Evolutionary conservation across 352 stramenopile genomes (phyloP), one percentile per base, ranked within the genome.

Genomic region (Phytophthora meadii): DNA sequence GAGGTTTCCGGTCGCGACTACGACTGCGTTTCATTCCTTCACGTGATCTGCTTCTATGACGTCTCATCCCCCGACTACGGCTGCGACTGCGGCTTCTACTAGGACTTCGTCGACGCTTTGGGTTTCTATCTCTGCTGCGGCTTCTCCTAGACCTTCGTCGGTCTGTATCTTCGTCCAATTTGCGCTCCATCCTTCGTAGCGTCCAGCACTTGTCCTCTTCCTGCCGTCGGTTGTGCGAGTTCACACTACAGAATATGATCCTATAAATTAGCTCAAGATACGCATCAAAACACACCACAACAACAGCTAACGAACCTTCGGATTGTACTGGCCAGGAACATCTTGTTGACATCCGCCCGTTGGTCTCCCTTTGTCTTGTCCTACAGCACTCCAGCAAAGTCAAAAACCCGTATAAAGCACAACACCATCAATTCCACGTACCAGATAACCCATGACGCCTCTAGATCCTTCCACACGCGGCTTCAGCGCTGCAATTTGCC

Each of bases 191-290:
- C 19, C 72, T 59, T 17, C 73, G 62, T 44, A 80, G 51, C 22
- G 61, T 87, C 82, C 82, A 91, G 70, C 69, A 86, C 42, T 80
- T 85, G 8, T 87, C 81, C 46, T 90, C 80, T 32, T 87, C 76
- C 52, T 90, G 79, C 1, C 80, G 82, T 34, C 75, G 80, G 45
- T 91, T 91, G 62, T 91, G 82, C 11, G 69, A 59, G 47, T 84
- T 75, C 27, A 88, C 82, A 55, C 82, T 89, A 41, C 37, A 49
- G 6, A 8, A 12, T 60, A 27, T 51, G 17, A 28, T 9, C 32
- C 1, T 4, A 46, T 4, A 14, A 27, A 25, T 53, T n/a, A 49
- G 40, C 42, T 10, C n/a, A 14, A 10, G 46, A 36, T 25, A 7
- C 15, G 45, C 10, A 36, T 36, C 24, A 25, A 24, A 34, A 34